Percentiles rank a stretch among this genome's conserved stretches.
These are phyloP conservation scores for Entomortierella beljakovae DNA, from an alignment of 192 early-diverging fungal genomes.

Conservation along the genomic window DNA sequence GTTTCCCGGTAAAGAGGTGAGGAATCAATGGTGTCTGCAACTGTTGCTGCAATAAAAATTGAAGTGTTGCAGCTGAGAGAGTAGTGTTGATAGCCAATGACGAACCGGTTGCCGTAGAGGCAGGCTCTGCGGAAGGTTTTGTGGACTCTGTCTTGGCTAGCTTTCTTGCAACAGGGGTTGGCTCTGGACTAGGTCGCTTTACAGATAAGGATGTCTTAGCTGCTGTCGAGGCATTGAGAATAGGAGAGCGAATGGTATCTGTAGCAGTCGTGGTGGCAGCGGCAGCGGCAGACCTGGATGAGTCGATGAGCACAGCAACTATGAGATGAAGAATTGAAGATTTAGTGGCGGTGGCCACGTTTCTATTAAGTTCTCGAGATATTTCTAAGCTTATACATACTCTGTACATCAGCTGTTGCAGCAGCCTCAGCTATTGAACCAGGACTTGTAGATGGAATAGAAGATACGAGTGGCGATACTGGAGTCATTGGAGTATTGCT, in stretches of 20 bases:
- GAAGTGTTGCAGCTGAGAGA: conserved; percentile 37
- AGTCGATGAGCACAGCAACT: conserved; percentile 27
- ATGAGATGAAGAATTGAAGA: background rate
- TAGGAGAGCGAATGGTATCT: background rate
- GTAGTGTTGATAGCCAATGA: conserved; percentile 27
- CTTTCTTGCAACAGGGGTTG: conserved; percentile 19
- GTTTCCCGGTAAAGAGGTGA: conserved; percentile 33
- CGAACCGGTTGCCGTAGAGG: background rate
- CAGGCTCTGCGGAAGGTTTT: background rate
- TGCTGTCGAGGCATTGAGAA: background rate
- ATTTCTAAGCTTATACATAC: no score
- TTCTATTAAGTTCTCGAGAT: background rate
- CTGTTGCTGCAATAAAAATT: conserved; percentile 46
- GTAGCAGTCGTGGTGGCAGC: background rate
- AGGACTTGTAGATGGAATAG: background rate
- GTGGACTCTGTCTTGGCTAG: conserved; percentile 21
- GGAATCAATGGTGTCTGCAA: conserved; percentile 39
- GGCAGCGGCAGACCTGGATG: conserved; percentile 17
- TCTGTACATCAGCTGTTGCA: conserved; percentile 8
- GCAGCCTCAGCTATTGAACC: background rate
- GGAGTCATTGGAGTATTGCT: background rate
- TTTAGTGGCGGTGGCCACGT: background rate
- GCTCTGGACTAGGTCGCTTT: conserved; percentile 49
- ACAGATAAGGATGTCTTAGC: no score
- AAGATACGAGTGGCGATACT: background rate